Evolutionary conservation across 495 filamentous ascomycete genomes (phyloP).

Genomic region (Trichoderma parareesei): DNA sequence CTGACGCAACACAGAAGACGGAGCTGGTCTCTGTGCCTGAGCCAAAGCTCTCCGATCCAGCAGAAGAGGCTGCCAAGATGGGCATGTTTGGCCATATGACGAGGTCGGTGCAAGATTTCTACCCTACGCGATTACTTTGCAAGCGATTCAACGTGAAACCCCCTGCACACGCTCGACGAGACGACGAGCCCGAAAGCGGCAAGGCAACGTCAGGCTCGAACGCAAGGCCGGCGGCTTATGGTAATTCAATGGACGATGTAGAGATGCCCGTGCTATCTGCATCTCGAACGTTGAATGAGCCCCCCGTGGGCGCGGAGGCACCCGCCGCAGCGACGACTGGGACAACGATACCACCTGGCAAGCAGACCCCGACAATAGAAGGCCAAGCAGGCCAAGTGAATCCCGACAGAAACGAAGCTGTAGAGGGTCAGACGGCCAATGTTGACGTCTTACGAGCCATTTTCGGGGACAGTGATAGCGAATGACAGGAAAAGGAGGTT

Average conservation of each 20-base stretch:
- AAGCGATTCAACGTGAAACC: conserved; percentile 85
- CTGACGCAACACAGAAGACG: conserved; percentile 16
- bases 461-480: conserved; percentile 60
- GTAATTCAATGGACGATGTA: conserved; percentile 2
- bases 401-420: conserved; percentile 73
- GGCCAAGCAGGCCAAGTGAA: conserved; percentile 52
- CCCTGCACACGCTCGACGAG: conserved; percentile 60
- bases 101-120: conserved; percentile 60
- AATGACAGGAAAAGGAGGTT: not conserved
- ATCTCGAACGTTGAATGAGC: not conserved
- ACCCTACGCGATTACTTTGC: conserved; percentile 76
- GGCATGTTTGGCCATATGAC: conserved; percentile 94
- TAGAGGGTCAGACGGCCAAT: conserved; percentile 72
- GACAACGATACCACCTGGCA: not conserved
- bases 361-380: not conserved
- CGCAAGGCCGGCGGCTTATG: not conserved
- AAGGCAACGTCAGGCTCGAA: conserved; percentile 16
- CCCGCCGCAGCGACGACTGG: conserved; percentile 15
- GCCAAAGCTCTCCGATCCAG: conserved; percentile 65
- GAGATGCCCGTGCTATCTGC: conserved; percentile 2
- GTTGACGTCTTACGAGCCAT: conserved; percentile 92
- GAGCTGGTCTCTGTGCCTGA: conserved; percentile 47
- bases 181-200: conserved; percentile 35
- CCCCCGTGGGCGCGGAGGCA: conserved; percentile 10
- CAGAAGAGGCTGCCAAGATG: conserved; percentile 77